These are phyloP conservation scores for Leccinum solheimii DNA, from an alignment of 1,284 basidiomycete genomes.

Conservation along the genomic window DNA sequence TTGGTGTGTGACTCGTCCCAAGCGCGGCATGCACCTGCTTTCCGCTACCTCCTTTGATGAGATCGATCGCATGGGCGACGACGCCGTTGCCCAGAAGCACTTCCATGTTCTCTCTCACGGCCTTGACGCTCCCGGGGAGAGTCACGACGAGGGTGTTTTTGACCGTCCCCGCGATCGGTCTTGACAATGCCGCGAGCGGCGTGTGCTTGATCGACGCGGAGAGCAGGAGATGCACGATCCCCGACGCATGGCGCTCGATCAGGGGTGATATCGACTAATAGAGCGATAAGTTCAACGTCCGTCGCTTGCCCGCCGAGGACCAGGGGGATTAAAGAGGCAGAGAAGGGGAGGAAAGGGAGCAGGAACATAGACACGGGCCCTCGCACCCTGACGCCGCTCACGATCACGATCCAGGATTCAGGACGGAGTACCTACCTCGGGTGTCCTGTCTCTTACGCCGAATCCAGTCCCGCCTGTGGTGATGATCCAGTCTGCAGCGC, in stretches of 20 bases:
- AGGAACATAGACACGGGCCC: not conserved
- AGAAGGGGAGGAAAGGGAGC: not conserved
- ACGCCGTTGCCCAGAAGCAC: constrained; percentile 60
- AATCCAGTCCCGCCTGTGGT: constrained; percentile 90
- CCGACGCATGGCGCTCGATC: constrained; percentile 73
- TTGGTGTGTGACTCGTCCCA: constrained; percentile 29
- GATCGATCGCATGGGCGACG: constrained; percentile 71
- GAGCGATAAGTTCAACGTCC: not conserved
- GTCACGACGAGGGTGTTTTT: constrained; percentile 70
- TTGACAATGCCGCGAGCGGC: constrained; percentile 77
- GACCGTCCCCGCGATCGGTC: constrained; percentile 77
- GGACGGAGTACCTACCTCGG: constrained; percentile 56
- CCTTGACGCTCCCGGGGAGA: constrained; percentile 83
- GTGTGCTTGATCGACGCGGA: constrained; percentile 71
- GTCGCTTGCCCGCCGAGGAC: not conserved
- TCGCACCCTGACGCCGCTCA: not conserved
- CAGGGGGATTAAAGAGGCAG: not conserved
- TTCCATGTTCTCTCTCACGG: constrained; percentile 76
- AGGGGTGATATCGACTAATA: constrained; percentile 67
- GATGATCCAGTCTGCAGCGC: constrained; percentile 66
- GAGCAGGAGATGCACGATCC: constrained; percentile 77
- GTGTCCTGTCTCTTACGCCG: constrained; percentile 75
- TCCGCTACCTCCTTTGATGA: constrained; percentile 72
- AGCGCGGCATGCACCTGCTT: constrained; percentile 53
- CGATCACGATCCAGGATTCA: not conserved